Evolutionary conservation across 805 yeast species (phyloP).

Genomic region (Nematodospora valgi): DNA sequence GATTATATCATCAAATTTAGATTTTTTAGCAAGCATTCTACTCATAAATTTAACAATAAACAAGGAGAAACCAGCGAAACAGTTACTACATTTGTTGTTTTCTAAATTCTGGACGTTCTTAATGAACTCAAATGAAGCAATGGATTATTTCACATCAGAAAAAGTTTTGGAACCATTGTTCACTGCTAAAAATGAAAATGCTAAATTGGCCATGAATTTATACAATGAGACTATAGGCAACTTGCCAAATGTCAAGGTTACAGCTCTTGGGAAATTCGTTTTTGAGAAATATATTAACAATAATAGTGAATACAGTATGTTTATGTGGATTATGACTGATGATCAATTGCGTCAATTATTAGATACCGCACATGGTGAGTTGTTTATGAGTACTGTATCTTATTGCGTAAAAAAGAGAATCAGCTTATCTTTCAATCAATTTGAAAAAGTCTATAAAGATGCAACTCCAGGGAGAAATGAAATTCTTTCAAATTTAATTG

Average conservation of each 20-base stretch:
- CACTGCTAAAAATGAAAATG: not conserved
- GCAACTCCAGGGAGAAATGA: constrained; percentile 2
- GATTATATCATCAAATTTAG: constrained; percentile 45
- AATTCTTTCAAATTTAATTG: constrained; percentile 7
- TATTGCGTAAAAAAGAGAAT: constrained; percentile 4
- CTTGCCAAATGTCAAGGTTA: not conserved
- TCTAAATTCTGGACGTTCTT: constrained; percentile 1
- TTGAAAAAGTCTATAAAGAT: constrained; percentile 1
- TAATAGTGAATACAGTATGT: not conserved
- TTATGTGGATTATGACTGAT: constrained; percentile 10
- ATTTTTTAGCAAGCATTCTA: constrained; percentile 42
- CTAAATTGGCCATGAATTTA: not conserved
- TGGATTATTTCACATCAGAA: constrained; percentile 8
- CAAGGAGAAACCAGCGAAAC: not conserved
- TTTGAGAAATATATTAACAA: not conserved
- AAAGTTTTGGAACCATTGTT: constrained; percentile 6
- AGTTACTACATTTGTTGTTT: not conserved
- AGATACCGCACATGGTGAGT: not conserved
- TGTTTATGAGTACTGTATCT: constrained; percentile 8
- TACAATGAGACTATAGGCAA: constrained; percentile 6
- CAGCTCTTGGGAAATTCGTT: constrained; percentile 2
- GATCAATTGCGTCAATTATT: constrained; percentile 13
- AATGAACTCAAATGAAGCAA: not conserved
- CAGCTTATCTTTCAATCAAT: not conserved
- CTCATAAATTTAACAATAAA: constrained; percentile 16